Evolutionary conservation across 2,329 filamentous ascomycete species (phyloP).

Genomic region (Huntiella moniliformis): DNA sequence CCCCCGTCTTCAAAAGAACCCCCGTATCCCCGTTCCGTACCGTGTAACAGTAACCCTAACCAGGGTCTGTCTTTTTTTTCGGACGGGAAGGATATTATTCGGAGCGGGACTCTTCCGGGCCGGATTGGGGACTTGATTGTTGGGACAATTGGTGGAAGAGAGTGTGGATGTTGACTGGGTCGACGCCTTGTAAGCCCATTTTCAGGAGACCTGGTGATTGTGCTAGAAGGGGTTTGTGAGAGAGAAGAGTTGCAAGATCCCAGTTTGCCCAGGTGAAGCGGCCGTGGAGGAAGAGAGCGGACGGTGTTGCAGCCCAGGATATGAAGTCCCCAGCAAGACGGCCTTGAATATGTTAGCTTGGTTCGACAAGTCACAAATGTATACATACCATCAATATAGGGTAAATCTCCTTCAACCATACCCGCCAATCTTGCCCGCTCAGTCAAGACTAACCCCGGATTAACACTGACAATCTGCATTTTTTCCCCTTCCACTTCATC

Average conservation of each 20-base stretch:
- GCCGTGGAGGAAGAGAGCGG: slow-evolving; percentile 23
- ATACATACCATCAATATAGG: slow-evolving; percentile 17
- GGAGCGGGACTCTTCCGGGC: too few relatives aligned
- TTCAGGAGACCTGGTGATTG: slow-evolving; percentile 1
- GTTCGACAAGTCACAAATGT: not conserved
- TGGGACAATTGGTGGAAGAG: slow-evolving; percentile 3
- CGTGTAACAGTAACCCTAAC: too few relatives aligned
- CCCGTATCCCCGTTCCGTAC: too few relatives aligned
- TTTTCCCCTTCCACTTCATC: slow-evolving; percentile 16
- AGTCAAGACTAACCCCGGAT: slow-evolving; percentile 16
- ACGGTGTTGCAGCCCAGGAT: slow-evolving; percentile 22
- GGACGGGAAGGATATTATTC: too few relatives aligned
- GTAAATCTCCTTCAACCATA: slow-evolving; percentile 12
- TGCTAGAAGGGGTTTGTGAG: not conserved
- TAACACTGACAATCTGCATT: slow-evolving; percentile 16
- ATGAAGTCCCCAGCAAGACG: slow-evolving; percentile 16
- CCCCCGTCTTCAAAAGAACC: too few relatives aligned
- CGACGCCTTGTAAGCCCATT: slow-evolving; percentile 7
- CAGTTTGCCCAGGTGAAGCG: slow-evolving; percentile 23
- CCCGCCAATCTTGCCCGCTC: slow-evolving; percentile 14
- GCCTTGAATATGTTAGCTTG: slow-evolving; percentile 4
- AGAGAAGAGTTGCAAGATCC: slow-evolving; percentile 19
- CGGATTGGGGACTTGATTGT: too few relatives aligned
- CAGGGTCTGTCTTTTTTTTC: too few relatives aligned
- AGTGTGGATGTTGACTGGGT: slow-evolving; percentile 3